Percentiles rank a stretch among this genome's conserved stretches.
phyloP scores from a whole-genome alignment of 768 basidiomycete genomes.

The Rhizopogon rudus region DNA sequence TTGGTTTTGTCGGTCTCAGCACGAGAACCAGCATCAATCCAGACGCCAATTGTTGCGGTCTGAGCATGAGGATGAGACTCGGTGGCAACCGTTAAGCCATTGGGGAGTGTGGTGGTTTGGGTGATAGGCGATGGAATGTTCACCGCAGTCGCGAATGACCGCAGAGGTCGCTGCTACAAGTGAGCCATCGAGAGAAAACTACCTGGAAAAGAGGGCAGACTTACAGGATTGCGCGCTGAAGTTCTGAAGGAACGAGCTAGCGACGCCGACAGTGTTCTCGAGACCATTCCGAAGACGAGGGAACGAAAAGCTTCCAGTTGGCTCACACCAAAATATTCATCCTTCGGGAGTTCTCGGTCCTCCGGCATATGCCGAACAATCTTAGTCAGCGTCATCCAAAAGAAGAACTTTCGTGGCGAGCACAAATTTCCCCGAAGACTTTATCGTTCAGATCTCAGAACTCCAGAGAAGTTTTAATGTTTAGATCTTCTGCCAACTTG shows the following conservation, averaged over 20 bases:
- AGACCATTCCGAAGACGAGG: constrained; percentile 36
- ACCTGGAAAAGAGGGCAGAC: constrained; percentile 2
- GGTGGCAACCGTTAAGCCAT: constrained; percentile 94
- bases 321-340: constrained; percentile 12
- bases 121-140: constrained; percentile 70
- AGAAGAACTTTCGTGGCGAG: not conserved
- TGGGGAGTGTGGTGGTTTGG: constrained; percentile 87
- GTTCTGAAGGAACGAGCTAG: constrained; percentile 37
- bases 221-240: constrained; percentile 32
- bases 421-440: too few species aligned
- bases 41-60: constrained; percentile 98
- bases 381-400: not conserved
- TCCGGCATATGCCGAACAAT: constrained; percentile 16
- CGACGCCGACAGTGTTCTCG: constrained; percentile 40
- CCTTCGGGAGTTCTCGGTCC: constrained; percentile 27
- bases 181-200: constrained; percentile 1
- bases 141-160: constrained; percentile 72
- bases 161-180: constrained; percentile 42
- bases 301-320: not conserved
- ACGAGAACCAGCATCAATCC: constrained; percentile 97
- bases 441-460: too few species aligned
- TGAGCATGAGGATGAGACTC: constrained; percentile 86
- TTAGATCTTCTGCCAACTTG: too few species aligned
- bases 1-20: constrained; percentile 94
- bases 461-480: too few species aligned